phyloP scores from a whole-genome alignment of 345 rosid species.

The Gossypium herbaceum region DNA sequence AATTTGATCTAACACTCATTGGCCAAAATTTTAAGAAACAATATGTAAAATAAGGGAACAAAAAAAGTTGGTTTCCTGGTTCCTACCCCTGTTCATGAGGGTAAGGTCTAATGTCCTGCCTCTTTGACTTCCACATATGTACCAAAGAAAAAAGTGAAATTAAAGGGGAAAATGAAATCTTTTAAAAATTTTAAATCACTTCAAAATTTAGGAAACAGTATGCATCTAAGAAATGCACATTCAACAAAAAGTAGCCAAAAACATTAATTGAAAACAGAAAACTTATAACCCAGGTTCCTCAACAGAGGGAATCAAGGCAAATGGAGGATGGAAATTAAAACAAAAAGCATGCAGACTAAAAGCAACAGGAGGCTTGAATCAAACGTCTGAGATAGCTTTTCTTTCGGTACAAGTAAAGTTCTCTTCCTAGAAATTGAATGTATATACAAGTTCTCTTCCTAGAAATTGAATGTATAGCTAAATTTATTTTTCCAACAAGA shows the following conservation, averaged over 20 bases:
- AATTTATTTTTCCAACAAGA: background rate
- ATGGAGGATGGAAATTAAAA: background rate
- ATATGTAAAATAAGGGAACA: background rate
- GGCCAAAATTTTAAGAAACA: background rate
- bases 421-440: background rate
- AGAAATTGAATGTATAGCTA: background rate
- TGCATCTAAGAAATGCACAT: background rate
- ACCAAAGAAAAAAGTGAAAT: background rate
- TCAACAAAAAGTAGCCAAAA: background rate
- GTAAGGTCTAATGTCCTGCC: too few relatives aligned
- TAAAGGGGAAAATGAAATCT: background rate
- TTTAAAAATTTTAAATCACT: background rate
- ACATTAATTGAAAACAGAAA: background rate
- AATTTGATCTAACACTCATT: background rate
- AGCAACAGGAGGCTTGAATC: background rate
- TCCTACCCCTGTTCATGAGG: background rate
- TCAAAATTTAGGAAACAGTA: background rate
- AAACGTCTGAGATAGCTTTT: background rate
- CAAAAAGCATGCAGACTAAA: background rate
- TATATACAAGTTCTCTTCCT: background rate
- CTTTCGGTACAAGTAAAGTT: background rate
- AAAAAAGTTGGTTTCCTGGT: background rate
- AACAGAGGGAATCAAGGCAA: background rate
- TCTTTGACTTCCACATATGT: too few relatives aligned
- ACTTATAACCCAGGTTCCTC: background rate